Conservation (phyloP, 148 eudicot genomes). For the Amaranthus palmeri region DNA sequence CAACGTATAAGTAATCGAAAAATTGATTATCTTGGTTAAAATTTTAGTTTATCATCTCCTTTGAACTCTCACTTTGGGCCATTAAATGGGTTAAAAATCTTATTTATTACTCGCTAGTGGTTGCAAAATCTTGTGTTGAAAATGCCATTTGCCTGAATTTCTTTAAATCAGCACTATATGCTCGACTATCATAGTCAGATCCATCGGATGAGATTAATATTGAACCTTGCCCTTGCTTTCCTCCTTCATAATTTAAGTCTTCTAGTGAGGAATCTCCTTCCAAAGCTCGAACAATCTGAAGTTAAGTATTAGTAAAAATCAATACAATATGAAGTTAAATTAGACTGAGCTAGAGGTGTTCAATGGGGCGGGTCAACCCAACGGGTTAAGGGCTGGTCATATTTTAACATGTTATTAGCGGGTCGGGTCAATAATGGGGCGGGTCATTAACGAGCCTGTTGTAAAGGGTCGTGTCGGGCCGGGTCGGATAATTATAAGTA, state of each 20-base stretch:
- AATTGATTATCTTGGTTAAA: not conserved
- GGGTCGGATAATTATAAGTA: no score
- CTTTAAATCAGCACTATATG: constrained; percentile 54
- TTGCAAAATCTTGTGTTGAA: constrained; percentile 28
- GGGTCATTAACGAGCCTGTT: no score
- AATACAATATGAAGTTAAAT: no score
- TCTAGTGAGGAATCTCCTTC: constrained; percentile 68
- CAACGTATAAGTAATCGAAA: not conserved
- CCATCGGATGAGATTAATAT: constrained; percentile 20
- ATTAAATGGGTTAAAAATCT: constrained; percentile 17
- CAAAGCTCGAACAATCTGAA: constrained; percentile 60
- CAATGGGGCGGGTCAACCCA: no score
- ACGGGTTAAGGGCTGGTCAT: no score
- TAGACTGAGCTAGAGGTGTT: no score
- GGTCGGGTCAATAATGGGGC: no score
- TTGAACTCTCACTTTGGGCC: constrained; percentile 26
- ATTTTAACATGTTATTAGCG: no score
- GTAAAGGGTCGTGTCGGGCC: no score
- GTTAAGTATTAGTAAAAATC: not conserved
- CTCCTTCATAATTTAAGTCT: constrained; percentile 39
- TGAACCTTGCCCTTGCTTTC: constrained; percentile 25
- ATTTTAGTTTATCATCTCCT: constrained; percentile 12
- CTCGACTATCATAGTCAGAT: constrained; percentile 44
- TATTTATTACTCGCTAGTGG: constrained; percentile 22
- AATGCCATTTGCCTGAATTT: constrained; percentile 58